Percentiles rank a stretch among this genome's conserved stretches.
Conservation (phyloP, 2,329 filamentous ascomycete genomes). For the Penicillium sp. region DNA sequence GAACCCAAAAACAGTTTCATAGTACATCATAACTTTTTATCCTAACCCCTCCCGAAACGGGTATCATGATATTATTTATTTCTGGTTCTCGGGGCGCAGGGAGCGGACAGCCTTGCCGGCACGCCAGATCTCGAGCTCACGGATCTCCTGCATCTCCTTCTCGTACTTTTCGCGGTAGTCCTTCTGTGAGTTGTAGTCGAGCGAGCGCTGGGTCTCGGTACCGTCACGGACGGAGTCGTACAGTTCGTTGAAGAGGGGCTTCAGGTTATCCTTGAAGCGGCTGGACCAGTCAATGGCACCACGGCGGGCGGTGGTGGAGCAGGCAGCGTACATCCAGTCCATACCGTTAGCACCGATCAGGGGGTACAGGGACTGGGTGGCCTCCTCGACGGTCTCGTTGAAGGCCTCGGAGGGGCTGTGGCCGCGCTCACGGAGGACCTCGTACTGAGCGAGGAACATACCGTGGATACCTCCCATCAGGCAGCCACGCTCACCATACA, state of each 20-base stretch:
- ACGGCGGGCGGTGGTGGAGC: conserved; percentile 97
- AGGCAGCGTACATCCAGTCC: conserved; percentile 99
- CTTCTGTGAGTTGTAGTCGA: conserved; percentile 94
- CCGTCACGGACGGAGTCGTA: conserved; percentile 93
- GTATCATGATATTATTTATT: conserved; percentile 57
- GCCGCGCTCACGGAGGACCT: conserved; percentile 98
- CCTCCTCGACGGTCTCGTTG: conserved; percentile 99
- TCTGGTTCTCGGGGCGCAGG: conserved; percentile 86
- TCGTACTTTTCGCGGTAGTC: conserved; percentile 98
- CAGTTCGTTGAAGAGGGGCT: conserved; percentile 97
- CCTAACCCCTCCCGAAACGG: conserved; percentile 25
- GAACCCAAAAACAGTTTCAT: conserved; percentile 34
- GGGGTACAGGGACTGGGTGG: conserved; percentile 96
- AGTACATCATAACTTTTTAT: conserved; percentile 43
- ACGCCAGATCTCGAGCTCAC: conserved; percentile 97
- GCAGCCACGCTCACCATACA: conserved; percentile 99
- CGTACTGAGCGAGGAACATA: conserved; percentile 99
- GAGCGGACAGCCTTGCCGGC: conserved; percentile 93
- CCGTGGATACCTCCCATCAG: conserved; percentile 99
- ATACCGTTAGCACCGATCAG: conserved; percentile 97
- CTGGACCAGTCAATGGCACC: conserved; percentile 99
- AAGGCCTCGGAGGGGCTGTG: conserved; percentile 98
- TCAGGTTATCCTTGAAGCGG: conserved; percentile 96
- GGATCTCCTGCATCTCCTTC: conserved; percentile 98
- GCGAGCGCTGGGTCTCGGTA: conserved; percentile 91